Evolutionary conservation across 177 flowering plant species (phyloP).

Genomic region (Telopea speciosissima): DNA sequence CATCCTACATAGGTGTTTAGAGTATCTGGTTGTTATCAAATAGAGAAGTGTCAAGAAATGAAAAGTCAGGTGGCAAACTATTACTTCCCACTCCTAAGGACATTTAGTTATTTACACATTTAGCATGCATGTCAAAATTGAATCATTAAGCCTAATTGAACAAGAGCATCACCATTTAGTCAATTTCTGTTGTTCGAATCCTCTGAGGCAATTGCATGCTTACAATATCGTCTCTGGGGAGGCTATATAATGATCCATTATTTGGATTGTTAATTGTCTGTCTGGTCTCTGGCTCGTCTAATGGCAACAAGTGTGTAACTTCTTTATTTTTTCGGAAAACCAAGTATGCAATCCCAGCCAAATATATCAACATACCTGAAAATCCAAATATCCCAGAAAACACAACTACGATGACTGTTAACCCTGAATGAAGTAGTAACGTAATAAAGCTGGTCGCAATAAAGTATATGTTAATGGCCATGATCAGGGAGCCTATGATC

Average conservation of each 20-base stretch:
- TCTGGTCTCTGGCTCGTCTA: conserved; percentile 32
- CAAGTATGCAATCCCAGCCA: conserved; percentile 67
- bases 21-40: too few species aligned
- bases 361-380: conserved; percentile 50
- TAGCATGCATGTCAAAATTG: too few species aligned
- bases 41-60: too few species aligned
- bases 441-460: conserved; percentile 48
- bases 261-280: conserved; percentile 12
- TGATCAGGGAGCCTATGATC: conserved; percentile 67
- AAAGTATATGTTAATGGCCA: conserved; percentile 75
- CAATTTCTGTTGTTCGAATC: conserved; percentile 4
- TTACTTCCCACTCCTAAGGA: too few species aligned
- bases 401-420: conserved; percentile 26
- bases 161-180: not conserved
- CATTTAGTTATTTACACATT: too few species aligned
- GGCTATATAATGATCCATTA: conserved; percentile 18
- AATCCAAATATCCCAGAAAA: conserved; percentile 66
- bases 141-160: too few species aligned
- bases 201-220: conserved; percentile 80
- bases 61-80: too few species aligned
- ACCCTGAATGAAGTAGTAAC: conserved; percentile 46
- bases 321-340: conserved; percentile 53
- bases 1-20: too few species aligned
- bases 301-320: conserved; percentile 37
- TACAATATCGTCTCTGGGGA: conserved; percentile 74